Conservation (phyloP, 139 green algal species). For the Marvania coccoides region DNA sequence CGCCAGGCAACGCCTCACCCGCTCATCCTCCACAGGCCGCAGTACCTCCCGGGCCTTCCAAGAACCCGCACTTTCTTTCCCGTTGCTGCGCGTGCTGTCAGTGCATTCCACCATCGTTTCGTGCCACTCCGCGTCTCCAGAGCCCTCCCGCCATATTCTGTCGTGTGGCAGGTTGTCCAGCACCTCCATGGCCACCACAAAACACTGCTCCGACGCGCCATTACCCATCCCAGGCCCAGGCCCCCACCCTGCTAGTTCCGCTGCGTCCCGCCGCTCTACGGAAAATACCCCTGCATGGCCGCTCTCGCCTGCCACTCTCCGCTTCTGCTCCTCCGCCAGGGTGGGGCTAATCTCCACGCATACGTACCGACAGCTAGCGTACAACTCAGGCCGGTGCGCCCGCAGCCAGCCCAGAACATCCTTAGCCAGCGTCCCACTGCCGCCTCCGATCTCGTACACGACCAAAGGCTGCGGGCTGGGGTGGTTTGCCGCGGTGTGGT, state of each 20-base stretch:
- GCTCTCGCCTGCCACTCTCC: conserved; percentile 24
- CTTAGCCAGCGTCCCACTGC: conserved; percentile 65
- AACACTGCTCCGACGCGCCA: conserved; percentile 22
- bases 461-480: conserved; percentile 24
- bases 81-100: too few species aligned
- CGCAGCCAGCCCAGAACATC: conserved; percentile 67
- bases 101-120: conserved; percentile 10
- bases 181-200: conserved; percentile 72
- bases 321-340: conserved; percentile 50
- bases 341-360: conserved; percentile 59
- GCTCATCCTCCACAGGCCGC: too few species aligned
- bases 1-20: conserved; percentile 35
- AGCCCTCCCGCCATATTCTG: conserved; percentile 8
- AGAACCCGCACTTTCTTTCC: too few species aligned
- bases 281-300: conserved; percentile 32
- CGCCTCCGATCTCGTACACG: conserved; percentile 74
- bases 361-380: conserved; percentile 52
- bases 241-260: conserved; percentile 30
- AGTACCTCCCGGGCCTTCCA: too few species aligned
- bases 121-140: neutral
- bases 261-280: conserved; percentile 28
- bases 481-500: conserved; percentile 2
- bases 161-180: conserved; percentile 84
- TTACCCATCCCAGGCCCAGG: too few species aligned
- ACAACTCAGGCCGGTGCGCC: conserved; percentile 30